Evolutionary conservation across 169 alveolate genomes (phyloP), one percentile per base, ranked within the genome.

Genomic region (Cryptosporidium ryanae): DNA sequence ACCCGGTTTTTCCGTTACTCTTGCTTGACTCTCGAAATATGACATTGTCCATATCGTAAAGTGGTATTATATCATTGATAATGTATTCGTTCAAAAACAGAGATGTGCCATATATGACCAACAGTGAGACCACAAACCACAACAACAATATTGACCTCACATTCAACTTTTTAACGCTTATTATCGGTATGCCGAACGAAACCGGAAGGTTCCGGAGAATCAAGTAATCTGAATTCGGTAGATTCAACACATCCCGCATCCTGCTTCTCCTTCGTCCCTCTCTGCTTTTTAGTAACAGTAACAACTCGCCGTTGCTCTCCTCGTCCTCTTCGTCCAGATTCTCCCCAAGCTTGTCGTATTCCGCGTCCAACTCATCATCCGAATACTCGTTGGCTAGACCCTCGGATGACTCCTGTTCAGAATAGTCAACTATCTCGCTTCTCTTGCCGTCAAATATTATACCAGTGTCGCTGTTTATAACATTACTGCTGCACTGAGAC

Each of bases 181-280:
- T 54, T 1, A 68, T 61, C 27, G 83, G 83, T 25, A 68, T 68
- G 12, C 83, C 83, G 52, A 68, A 68, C 27, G 66, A 52, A 50
- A 68, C 18, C 7, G 83, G 83, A 18, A 68, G 52, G n/a, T 55
- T 61, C 13, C 55, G 25, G 10, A 68, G 44, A n/a, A 68, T 54
- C 8, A 68, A 34, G 32, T 50, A 68, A 5, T 68, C 83, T 2
- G 83, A 68, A 54, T 52, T 68, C n/a, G 83, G 83, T 32, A 68
- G 31, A 54, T 52, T 68, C 27, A 68, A 15, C 10, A 13, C 46
- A 18, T 55, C 83, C n/a, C 55, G 25, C 44, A 18, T 68, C 6
- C 52, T 43, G 15, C 18, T 29, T 5, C 66, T 27, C 12, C 29
- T 50, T 0, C 55, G 32, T 17, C 43, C 27, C 34, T 25, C 66